A percentile compares a stretch with the other conserved stretches of the same genome.
phyloP scores from a whole-genome alignment of 495 filamentous ascomycete genomes.

The Usnea hakonensis region DNA sequence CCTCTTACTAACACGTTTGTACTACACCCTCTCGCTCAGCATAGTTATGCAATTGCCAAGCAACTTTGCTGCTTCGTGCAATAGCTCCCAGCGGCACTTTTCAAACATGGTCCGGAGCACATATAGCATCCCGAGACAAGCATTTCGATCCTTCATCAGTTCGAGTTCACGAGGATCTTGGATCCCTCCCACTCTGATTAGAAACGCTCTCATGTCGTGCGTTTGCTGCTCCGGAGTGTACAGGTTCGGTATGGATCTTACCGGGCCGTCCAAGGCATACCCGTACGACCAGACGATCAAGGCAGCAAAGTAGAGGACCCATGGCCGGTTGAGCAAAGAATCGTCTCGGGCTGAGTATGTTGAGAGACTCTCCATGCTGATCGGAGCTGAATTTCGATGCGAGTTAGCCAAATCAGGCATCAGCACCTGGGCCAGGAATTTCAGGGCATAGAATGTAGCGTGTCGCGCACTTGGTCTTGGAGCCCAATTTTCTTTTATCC shows the following conservation, averaged over 20 bases:
- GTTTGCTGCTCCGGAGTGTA: constrained; percentile 55
- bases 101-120: constrained; percentile 74
- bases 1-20: background rate
- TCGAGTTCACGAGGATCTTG: constrained; percentile 76
- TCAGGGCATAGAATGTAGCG: constrained; percentile 87
- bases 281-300: constrained; percentile 95
- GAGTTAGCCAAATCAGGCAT: constrained; percentile 44
- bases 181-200: constrained; percentile 65
- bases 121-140: constrained; percentile 73
- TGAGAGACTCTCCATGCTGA: constrained; percentile 22
- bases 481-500: constrained; percentile 87
- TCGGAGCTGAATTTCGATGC: constrained; percentile 26
- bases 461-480: constrained; percentile 86
- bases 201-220: constrained; percentile 70
- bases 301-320: constrained; percentile 93
- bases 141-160: constrained; percentile 66
- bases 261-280: constrained; percentile 79
- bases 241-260: constrained; percentile 46
- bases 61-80: constrained; percentile 76
- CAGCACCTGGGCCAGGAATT: constrained; percentile 75
- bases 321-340: constrained; percentile 82
- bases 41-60: constrained; percentile 72
- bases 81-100: constrained; percentile 81
- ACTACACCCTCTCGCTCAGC: constrained; percentile 30
- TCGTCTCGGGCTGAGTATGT: constrained; percentile 81